phyloP scores from a whole-genome alignment of 768 basidiomycete species.

The Tricholoma matsutake region DNA sequence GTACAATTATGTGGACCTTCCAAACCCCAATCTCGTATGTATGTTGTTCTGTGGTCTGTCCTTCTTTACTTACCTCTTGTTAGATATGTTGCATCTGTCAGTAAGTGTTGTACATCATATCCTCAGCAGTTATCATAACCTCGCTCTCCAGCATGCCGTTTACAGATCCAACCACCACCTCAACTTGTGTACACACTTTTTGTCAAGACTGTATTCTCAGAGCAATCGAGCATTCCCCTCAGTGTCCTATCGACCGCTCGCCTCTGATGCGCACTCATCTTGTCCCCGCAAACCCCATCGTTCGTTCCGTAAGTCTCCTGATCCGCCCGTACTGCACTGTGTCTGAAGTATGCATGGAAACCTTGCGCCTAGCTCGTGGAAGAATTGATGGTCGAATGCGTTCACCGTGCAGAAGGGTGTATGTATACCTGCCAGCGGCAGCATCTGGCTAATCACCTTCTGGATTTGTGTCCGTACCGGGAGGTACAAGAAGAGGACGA shows the following conservation, averaged over 20 bases:
- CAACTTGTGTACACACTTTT: slow-evolving; percentile 81
- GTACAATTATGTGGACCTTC: slow-evolving; percentile 57
- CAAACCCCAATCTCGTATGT: slow-evolving; percentile 68
- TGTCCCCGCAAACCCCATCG: slow-evolving; percentile 65
- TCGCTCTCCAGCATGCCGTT: slow-evolving; percentile 57
- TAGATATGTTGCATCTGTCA: slow-evolving; percentile 80
- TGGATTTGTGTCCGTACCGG: slow-evolving; percentile 56
- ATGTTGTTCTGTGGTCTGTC: not conserved
- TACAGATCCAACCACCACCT: slow-evolving; percentile 69
- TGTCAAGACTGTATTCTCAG: slow-evolving; percentile 77
- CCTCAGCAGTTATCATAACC: not conserved
- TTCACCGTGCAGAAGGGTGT: slow-evolving; percentile 59
- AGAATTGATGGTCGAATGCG: slow-evolving; percentile 74
- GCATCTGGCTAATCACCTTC: slow-evolving; percentile 58
- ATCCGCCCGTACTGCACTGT: not conserved
- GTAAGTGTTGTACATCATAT: slow-evolving; percentile 30
- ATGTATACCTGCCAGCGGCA: slow-evolving; percentile 63
- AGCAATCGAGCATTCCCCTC: slow-evolving; percentile 62
- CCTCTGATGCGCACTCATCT: slow-evolving; percentile 59
- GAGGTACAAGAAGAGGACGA: slow-evolving; percentile 45
- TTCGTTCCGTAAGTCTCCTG: slow-evolving; percentile 59
- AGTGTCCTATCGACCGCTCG: slow-evolving; percentile 85
- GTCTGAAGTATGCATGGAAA: not conserved
- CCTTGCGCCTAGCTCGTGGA: slow-evolving; percentile 65
- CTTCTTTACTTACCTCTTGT: not conserved